Evolutionary conservation across 2,329 filamentous ascomycete species (phyloP), one percentile per base, ranked within the genome.

Genomic region (Fusarium goolgardi): DNA sequence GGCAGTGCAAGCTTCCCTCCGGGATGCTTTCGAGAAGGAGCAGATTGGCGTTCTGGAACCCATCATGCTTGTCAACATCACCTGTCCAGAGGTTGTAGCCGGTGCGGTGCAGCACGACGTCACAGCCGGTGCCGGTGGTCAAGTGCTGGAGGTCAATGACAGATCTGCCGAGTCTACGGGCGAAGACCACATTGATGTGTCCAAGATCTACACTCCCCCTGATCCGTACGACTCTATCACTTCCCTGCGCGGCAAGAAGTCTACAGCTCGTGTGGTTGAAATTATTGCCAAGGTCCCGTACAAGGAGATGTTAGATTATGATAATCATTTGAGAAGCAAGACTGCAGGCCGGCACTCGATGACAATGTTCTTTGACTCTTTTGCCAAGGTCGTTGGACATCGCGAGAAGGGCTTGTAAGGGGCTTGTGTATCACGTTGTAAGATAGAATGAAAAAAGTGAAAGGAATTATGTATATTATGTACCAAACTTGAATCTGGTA

Each of bases 291-390:
- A 92, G 73, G 95, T 98, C 29, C 96, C 96, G 32, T 84, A 98
- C 73, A 96, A 96, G 80, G 95, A 98, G 79, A 97, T 98, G 93
- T 90, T 98, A 35, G 92, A 95, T 41, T 99, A 98, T 78, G 83
- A 98, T 71, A 93, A 93, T 77, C 92, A 96, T 76, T 80, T 99
- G 67, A 85, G 96, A 53, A 94, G 93, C 79, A 85, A 97, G 82
- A 99, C 95, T 5, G 92, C 91, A 4, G 96, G 96, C 0, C 85
- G 96, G 3, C 86, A 89, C 73, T 82, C 84, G 7, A 81, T 88
- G 76, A 86, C 84, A 2, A 85, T 88, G 85, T 81, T 84, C 6
- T 83, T 87, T 71, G 85, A 87, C 66, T 85, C 82, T 9, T 87
- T 88, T 69, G 85, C 86, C 51, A 78, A 80, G 51, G 85, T 89